phyloP scores from a whole-genome alignment of 2,329 filamentous ascomycete species.

The Paraphaeosphaeria minitans region DNA sequence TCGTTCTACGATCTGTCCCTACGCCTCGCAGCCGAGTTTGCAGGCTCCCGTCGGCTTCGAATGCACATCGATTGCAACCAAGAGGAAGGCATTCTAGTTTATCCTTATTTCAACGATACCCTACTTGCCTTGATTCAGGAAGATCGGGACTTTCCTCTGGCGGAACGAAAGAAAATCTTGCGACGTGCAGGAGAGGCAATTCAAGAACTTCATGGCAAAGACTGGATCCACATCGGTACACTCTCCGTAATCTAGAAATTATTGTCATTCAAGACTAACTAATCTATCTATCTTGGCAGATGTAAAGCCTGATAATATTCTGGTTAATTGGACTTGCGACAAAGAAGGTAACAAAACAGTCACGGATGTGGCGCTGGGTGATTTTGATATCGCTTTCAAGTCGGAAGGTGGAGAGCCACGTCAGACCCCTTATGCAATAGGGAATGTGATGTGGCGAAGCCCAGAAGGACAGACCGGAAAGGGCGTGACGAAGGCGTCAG shows the following conservation, averaged over 20 bases:
- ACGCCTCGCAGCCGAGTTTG: conserved; percentile 41
- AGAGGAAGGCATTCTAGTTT: conserved; percentile 42
- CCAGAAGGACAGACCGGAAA: conserved; percentile 46
- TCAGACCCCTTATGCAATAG: conserved; percentile 37
- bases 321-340: conserved; percentile 45
- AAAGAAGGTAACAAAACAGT: conserved; percentile 39
- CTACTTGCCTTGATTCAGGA: conserved; percentile 43
- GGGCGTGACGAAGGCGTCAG: conserved; percentile 43
- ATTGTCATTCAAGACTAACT: conserved; percentile 18
- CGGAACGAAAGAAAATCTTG: conserved; percentile 43
- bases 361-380: conserved; percentile 42
- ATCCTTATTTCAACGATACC: conserved; percentile 42
- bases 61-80: conserved; percentile 45
- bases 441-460: conserved; percentile 50
- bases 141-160: conserved; percentile 35
- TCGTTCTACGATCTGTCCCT: conserved; percentile 40
- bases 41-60: conserved; percentile 40
- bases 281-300: conserved; percentile 38
- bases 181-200: conserved; percentile 41
- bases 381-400: conserved; percentile 47
- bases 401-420: conserved; percentile 30
- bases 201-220: conserved; percentile 44
- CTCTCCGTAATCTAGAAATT: conserved; percentile 16
- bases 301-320: conserved; percentile 49
- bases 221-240: conserved; percentile 46